Evolutionary conservation across 371 early-diverging fungal species (phyloP).

Genomic region (Mortierella sp.): DNA sequence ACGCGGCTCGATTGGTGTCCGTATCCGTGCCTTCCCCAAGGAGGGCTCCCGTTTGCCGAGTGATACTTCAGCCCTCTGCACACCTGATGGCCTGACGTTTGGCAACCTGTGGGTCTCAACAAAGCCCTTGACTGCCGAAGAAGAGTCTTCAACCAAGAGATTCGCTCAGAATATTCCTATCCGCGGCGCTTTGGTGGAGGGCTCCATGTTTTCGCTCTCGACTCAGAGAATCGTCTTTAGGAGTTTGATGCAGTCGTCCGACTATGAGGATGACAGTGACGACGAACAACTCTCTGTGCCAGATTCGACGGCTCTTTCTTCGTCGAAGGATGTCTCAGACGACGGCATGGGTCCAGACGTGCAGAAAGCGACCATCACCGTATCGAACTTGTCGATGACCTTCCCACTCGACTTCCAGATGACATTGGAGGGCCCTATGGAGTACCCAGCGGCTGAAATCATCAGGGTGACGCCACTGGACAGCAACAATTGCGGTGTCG

Average conservation of each 20-base stretch:
- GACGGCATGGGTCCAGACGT: constrained; percentile 59
- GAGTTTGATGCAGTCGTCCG: constrained; percentile 55
- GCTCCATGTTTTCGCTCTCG: constrained; percentile 75
- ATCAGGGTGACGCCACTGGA: constrained; percentile 71
- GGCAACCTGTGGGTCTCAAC: constrained; percentile 76
- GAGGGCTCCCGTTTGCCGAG: constrained; percentile 73
- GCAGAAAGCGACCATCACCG: constrained; percentile 64
- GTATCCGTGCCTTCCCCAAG: constrained; percentile 79
- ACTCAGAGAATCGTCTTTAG: constrained; percentile 77
- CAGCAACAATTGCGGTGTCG: constrained; percentile 64
- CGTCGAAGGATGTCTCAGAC: constrained; percentile 61
- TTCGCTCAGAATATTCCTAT: constrained; percentile 78
- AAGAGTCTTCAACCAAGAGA: constrained; percentile 43
- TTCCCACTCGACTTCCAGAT: constrained; percentile 80
- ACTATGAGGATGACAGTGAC: constrained; percentile 59
- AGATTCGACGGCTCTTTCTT: constrained; percentile 47
- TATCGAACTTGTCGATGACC: constrained; percentile 76
- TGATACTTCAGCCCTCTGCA: constrained; percentile 69
- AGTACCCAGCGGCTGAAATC: constrained; percentile 76
- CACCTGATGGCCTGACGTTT: constrained; percentile 69
- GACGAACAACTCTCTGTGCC: constrained; percentile 44
- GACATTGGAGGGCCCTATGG: constrained; percentile 81
- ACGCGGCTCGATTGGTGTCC: constrained; percentile 80
- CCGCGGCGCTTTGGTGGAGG: constrained; percentile 76
- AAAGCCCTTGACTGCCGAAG: constrained; percentile 57